Evolutionary conservation across 768 basidiomycete genomes (phyloP), one percentile per base, ranked within the genome.

Genomic region (Tylopilus intermedius): DNA sequence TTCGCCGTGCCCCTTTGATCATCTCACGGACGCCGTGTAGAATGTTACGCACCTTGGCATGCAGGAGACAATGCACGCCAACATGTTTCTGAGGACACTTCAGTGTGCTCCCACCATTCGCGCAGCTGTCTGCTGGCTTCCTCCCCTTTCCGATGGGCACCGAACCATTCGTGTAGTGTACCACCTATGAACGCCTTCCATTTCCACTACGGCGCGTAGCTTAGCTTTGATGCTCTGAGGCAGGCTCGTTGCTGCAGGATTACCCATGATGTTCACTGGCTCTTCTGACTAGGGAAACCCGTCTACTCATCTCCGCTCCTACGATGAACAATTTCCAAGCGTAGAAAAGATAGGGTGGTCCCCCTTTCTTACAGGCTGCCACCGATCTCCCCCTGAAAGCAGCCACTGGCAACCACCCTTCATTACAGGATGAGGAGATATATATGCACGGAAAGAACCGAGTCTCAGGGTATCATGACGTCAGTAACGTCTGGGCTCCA

Each of bases 141-240:
- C 39, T 40, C 13, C 32, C 54, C 43, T 14, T 38, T 58, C 22
- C 61, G 62, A 56, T 56, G 58, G 27, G 26, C 45, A 58, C 53
- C 22, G n/a, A 35, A 47, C 32, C 4, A 18, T 54, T 44, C 45
- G 44, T n/a, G 46, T 32, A 48, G 45, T 53, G 49, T 49, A 53
- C 26, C 49, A 30, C 35, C 26, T 48, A 56, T 53, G 62, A 49
- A 53, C 11, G 37, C 38, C 65, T 64, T 67, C 62, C 53, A 51
- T 56, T 56, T 47, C 54, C 43, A 48, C 46, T 47, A 61, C 62
- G 53, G 43, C 53, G 45, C 56, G 59, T 64, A 66, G 62, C 41
- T 53, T 58, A 66, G 59, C 41, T 53, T 62, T 38, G 55, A 54
- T 57, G 56, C 54, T 52, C 58, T 22, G 45, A 56, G 47, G 51